Conservation (phyloP, 2,329 filamentous ascomycete species). For the Lecanicillium sp. region DNA sequence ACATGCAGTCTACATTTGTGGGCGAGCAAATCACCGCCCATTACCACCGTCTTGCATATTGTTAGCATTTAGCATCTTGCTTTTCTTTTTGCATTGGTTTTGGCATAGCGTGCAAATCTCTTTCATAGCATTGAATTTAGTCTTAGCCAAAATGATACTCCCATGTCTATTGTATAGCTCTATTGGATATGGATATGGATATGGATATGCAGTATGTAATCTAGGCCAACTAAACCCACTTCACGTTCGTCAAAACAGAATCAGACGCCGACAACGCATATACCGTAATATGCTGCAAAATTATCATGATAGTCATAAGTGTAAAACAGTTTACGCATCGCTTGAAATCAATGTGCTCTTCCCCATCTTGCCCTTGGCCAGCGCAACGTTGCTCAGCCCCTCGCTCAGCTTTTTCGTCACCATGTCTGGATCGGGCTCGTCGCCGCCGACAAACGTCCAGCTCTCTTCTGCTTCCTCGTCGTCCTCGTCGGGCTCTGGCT, state of each 20-base stretch:
- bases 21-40: not conserved
- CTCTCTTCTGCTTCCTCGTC: constrained; percentile 66
- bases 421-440: constrained; percentile 40
- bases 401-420: constrained; percentile 36
- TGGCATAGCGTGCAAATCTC: constrained; percentile 8
- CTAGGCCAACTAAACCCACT: too few species aligned
- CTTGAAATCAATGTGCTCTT: constrained; percentile 19
- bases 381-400: constrained; percentile 22
- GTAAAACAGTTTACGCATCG: not conserved
- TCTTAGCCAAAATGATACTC: too few species aligned
- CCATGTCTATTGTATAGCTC: too few species aligned
- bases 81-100: not conserved
- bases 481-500: constrained; percentile 34
- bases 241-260: not conserved
- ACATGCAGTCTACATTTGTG: not conserved
- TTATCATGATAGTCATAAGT: constrained; percentile 6
- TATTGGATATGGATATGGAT: too few species aligned
- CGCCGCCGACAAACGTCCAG: constrained; percentile 80
- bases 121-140: too few species aligned
- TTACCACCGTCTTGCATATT: not conserved
- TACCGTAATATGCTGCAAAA: not conserved
- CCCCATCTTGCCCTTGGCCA: constrained; percentile 19
- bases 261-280: not conserved
- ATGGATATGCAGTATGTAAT: too few species aligned
- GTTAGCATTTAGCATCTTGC: not conserved